Conservation (phyloP, 1,284 basidiomycete genomes). For the Cutaneotrichosporon mucoides region DNA sequence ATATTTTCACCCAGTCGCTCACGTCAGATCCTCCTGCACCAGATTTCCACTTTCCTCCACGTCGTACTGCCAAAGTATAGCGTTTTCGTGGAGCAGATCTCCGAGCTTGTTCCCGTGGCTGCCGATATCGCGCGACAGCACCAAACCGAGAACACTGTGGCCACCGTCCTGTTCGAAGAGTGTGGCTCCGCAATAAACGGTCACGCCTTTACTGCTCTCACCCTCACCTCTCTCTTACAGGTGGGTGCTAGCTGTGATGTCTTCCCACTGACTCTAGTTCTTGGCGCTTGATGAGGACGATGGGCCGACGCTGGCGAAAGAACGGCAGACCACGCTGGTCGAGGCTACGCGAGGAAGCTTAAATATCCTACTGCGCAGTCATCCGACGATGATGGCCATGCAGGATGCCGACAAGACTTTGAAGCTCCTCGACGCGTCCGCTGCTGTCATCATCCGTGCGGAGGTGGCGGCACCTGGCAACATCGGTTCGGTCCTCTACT, state of each 20-base stretch:
- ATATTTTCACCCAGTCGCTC: too few species aligned
- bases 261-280: constrained; percentile 5
- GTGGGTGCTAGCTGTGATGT: constrained; percentile 11
- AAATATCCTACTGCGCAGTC: constrained; percentile 25
- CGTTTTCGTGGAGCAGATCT: constrained; percentile 16
- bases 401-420: constrained; percentile 20
- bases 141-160: constrained; percentile 26
- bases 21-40: constrained; percentile 24
- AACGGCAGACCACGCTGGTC: constrained; percentile 10
- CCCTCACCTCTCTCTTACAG: constrained; percentile 26
- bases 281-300: constrained; percentile 7
- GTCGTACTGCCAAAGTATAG: constrained; percentile 25
- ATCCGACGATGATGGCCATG: constrained; percentile 17
- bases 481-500: constrained; percentile 15
- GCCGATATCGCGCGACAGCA: constrained; percentile 9
- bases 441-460: constrained; percentile 25
- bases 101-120: constrained; percentile 5
- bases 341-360: constrained; percentile 28
- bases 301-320: not conserved
- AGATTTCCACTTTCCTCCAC: constrained; percentile 33
- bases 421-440: constrained; percentile 20
- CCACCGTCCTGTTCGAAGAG: constrained; percentile 28
- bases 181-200: constrained; percentile 27
- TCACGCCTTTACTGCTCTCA: constrained; percentile 15
- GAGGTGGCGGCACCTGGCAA: constrained; percentile 24